Evolutionary conservation across 257 asterid genomes (phyloP), one percentile per base, ranked within the genome.

Genomic region (Cynanchum wilfordii): DNA sequence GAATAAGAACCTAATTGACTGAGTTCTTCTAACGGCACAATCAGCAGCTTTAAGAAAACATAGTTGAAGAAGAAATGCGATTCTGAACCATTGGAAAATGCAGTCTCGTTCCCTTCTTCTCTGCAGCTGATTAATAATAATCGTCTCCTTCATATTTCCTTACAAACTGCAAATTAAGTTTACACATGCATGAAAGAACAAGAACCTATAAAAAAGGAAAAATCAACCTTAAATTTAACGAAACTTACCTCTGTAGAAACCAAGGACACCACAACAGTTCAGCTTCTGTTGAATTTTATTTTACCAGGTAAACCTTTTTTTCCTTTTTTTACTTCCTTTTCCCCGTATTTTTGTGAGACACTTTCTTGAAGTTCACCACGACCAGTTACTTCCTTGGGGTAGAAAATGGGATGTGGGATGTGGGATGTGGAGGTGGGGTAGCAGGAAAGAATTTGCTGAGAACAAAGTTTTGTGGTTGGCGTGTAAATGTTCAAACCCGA

Each of bases 1-100:
- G 51, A 54, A 11, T 20, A 64, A 73, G 75, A 51, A 66, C 83
- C 83, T 79, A 79, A 86, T 88, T 83, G 82, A 42, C 47, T 42
- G 47, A 3, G 38, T 33, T 42, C 73, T 78, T 83, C 71, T 81
- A 70, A 68, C 74, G 30, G 81, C 68, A 76, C 80, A 87, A 62
- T 82, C 78, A n/a, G 74, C 78, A n/a, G 75, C 29, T 38, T 24
- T 36, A 51, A 84, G 69, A 75, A 85, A 55, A 64, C 79, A 54
- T 1, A 75, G 47, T 27, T 79, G 89, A 71, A 86, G 81, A 50
- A 85, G 50, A 64, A 33, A 20, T 5, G n/a, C 58, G 77, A 81
- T 58, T 36, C 79, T 63, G 27, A 83, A 0, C 57, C 72, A 77
- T 57, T 78, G 69, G 52, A 82, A 56, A 45, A 75, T 59, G 45